Evolutionary conservation across 108 stramenopile genomes (phyloP), one percentile per base, ranked within the genome.

Genomic region (Skeletonema grethae): DNA sequence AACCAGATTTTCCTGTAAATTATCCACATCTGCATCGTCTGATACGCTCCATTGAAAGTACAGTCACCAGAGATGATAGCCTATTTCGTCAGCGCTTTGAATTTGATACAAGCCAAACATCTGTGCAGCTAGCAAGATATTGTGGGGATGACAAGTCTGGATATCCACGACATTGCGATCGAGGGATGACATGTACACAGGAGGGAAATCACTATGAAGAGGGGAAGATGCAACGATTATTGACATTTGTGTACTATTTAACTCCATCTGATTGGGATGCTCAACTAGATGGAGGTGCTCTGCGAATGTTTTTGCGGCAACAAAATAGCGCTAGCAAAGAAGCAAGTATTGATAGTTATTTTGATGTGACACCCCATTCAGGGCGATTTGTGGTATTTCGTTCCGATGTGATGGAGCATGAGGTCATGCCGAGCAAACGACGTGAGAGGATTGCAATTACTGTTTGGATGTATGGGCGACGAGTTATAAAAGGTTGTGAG

Each of bases 171-270:
- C 90, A 90, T 66, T 88, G 86, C 39, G 90, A 90, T 67, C 71
- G 80, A 28, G 79, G 83, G 20, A 56, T 61, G 36, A n/a, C 57
- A 5, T 72, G 61, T 61, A 63, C 53, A 10, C 9, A 61, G 8
- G 69, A 77, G 13, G 72, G 35, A 29, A 45, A 69, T 29, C 32
- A 39, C 55, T 31, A 53, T 2, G 22, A 53, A 53, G 50, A 24
- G 50, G 50, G n/a, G 50, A 22, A 53, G 18, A 57, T 62, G 61
- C 67, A 77, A 38, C 76, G 90, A 29, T 58, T 88, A 48, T 56
- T 91, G 7, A 91, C 88, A n/a, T 82, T 63, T 34, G 76, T 91
- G 13, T 91, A 91, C 57, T 91, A 91, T 58, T 38, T 91, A 36
- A 89, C 86, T 7, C 69, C 82, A 22, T 38, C 57, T 3, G 87